Evolutionary conservation across 495 filamentous ascomycete genomes (phyloP), one percentile per base, ranked within the genome.

Genomic region (Daldinia grandis): DNA sequence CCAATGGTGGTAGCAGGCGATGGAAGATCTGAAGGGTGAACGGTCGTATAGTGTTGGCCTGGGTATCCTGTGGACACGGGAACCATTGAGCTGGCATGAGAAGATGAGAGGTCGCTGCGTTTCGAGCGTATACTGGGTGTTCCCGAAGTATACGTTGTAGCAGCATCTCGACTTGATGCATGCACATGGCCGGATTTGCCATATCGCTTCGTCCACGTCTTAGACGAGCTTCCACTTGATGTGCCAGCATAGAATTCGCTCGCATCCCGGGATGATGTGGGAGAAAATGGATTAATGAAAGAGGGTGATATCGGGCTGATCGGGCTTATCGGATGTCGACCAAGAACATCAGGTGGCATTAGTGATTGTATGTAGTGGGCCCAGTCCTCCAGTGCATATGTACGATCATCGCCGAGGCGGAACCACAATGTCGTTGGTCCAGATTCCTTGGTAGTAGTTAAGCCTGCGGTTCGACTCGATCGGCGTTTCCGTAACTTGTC

Each of bases 401-500:
- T 71, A 19, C 81, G 80, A 30, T 82, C 81, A n/a, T 78, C 82
- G 24, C 76, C 68, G 0, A 72, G 47, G 19, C 82, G 81, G 56
- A 85, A 84, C 74, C 78, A 78, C 4, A 85, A 66, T 3, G 77
- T 80, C 4, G 76, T 77, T 5, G 82, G 80, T 24, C 76, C 71
- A 1, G 78, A 73, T 10, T 84, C 83, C 68, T 79, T 84, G 37
- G 62, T 76, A 5, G 80, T 69, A 19, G 78, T 80, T 17, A 88
- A 71, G 9, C 82, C 82, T n/a, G 81, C 80, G 6, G 86, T 84
- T 55, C 86, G 79, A 64, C 86, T 88, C 64, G 86, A 88, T 62
- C 86, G 80, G 25, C 86, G 81, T 71, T 87, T 88, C 37, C 85
- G 81, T 61, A 83, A 72, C 64, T 86, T 86, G 54, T 88, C 85